Base-by-base conservation (phyloP, 2,329 filamentous ascomycete genomes). In the Arthrinium puccinioides region DNA sequence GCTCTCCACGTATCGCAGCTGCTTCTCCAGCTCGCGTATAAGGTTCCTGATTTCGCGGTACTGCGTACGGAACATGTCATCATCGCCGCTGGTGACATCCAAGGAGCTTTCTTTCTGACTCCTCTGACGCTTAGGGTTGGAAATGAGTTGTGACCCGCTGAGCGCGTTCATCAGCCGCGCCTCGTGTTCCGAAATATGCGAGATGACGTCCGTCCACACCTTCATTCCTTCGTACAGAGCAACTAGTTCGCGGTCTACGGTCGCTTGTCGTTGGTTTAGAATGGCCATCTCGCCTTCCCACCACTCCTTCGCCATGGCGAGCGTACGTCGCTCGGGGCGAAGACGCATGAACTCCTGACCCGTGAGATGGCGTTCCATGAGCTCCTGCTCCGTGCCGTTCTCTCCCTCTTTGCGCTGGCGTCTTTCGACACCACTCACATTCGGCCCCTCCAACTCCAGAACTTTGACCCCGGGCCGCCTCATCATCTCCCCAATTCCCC, bases 251-350 rank as follows among this genome's bases (percentile, higher is more conserved):
- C 66, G 67, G 21, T 79, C 69, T 2, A 82, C 74, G 19, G 72
- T 67, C 8, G 60, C 51, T 44, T 74, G 76, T 40, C 73, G 72
- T 30, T 64, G 61, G 34, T 78, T 63, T 3, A 84, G 61, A 0
- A 74, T 60, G 1, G 60, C 60, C 2, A 80, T 64, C 46, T 88
- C 82, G 6, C 72, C 70, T 37, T 75, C 69, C 78, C 82, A 88
- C 70, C 83, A 84, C 11, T 79, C 71, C 41, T 69, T 75, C 0
- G 83, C 84, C 79, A 88, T 81, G 11, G 76, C 75, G 2, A 81
- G 54, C 0, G 83, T 88, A 32, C 84, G 68, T 14, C 82, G 70
- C 47, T 82, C 76, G 0, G 77, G 70, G 1, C 77, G 73, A 7
- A 87, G 62, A 3, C 67, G 64, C 24, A 81, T 53, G 37, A 85